Evolutionary conservation across 768 basidiomycete species (phyloP).

Genomic region (Sporobolomyces roseus): DNA sequence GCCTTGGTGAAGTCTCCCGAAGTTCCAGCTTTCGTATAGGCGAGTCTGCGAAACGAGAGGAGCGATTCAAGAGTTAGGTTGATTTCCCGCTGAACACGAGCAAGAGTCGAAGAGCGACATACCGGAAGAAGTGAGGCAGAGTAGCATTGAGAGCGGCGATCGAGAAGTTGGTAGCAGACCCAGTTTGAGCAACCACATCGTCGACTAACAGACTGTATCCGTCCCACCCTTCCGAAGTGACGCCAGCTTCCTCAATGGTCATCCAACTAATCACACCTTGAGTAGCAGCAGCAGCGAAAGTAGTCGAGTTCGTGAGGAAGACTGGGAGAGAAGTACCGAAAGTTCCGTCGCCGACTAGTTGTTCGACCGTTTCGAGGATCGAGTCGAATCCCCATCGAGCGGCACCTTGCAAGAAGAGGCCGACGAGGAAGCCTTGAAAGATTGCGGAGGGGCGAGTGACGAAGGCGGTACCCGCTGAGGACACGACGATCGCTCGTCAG

Average conservation of each 20-base stretch:
- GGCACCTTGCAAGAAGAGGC: slow-evolving; percentile 58
- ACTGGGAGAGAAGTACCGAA: slow-evolving; percentile 65
- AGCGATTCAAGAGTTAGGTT: neutral
- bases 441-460: slow-evolving; percentile 74
- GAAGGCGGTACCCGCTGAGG: slow-evolving; percentile 73
- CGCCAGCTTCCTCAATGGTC: slow-evolving; percentile 45
- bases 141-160: slow-evolving; percentile 60
- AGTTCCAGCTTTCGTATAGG: slow-evolving; percentile 46
- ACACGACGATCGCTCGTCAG: too few relatives aligned
- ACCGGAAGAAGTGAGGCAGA: slow-evolving; percentile 66
- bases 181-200: slow-evolving; percentile 76
- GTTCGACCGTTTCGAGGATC: slow-evolving; percentile 66
- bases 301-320: slow-evolving; percentile 69
- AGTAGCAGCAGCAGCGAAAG: slow-evolving; percentile 54
- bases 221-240: slow-evolving; percentile 55
- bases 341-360: slow-evolving; percentile 71
- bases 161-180: slow-evolving; percentile 66
- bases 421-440: slow-evolving; percentile 75
- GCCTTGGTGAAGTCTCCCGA: slow-evolving; percentile 75
- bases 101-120: slow-evolving; percentile 52
- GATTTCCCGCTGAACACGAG: neutral
- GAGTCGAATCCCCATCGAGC: slow-evolving; percentile 74
- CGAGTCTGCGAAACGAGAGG: slow-evolving; percentile 19
- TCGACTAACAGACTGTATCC: slow-evolving; percentile 72
- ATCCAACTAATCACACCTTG: slow-evolving; percentile 56